Evolutionary conservation across 116 monocot species (phyloP).

Genomic region (Thalassia testudinum): DNA sequence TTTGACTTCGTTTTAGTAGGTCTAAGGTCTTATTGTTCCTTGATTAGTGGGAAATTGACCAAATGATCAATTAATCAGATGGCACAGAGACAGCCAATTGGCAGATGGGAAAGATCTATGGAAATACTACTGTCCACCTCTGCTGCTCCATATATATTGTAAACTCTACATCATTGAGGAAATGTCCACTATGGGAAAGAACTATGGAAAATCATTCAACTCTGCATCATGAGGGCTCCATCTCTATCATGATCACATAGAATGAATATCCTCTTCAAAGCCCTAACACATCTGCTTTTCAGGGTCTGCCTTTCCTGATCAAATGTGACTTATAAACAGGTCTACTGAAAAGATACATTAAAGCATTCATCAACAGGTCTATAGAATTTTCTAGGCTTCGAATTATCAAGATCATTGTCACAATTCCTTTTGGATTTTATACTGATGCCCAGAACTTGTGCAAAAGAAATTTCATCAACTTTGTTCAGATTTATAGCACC

Average conservation of each 20-base stretch:
- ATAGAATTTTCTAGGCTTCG: constrained; percentile 67
- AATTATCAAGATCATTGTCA: constrained; percentile 59
- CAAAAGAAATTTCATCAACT: constrained; percentile 20
- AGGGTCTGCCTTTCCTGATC: constrained; percentile 94
- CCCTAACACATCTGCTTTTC: no score
- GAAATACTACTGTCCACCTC: no score
- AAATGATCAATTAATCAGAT: no score
- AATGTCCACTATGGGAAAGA: no score
- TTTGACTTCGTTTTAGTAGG: no score
- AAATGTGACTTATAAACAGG: no score
- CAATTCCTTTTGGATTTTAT: constrained; percentile 64
- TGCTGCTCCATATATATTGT: no score
- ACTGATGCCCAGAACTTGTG: constrained; percentile 17
- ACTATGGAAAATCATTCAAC: constrained; percentile 87
- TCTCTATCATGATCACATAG: constrained; percentile 84
- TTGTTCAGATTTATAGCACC: constrained; percentile 4
- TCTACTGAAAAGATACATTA: constrained; percentile 64
- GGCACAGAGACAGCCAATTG: no score
- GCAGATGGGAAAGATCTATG: no score
- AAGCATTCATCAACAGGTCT: constrained; percentile 40
- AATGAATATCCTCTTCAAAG: constrained; percentile 89
- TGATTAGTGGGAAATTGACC: no score
- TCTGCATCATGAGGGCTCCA: constrained; percentile 83
- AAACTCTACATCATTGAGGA: no score
- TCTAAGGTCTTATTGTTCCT: no score